Base-by-base conservation (phyloP, 805 yeast genomes). In the Schwanniomyces yamadae region DNA sequence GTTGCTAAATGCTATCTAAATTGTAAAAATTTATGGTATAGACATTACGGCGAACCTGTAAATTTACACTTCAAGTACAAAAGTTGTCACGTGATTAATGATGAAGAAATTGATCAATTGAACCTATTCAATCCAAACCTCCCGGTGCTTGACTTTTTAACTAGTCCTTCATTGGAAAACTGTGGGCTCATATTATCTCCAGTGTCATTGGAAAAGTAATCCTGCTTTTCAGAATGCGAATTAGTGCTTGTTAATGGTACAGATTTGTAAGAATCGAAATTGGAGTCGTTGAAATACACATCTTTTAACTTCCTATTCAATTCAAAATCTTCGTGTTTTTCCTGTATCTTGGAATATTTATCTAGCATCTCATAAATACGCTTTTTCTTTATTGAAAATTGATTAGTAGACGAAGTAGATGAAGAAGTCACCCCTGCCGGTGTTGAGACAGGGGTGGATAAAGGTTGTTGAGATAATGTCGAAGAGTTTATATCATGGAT, bases 351-450 rank as follows among this genome's bases (percentile, higher is more conserved):
- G 23, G 52, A 52, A 39, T 63, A 67, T 35, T 49, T 64, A 28
- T 67, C 73, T n/a, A 64, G 54, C 66, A 67, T 57, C 34, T 67
- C 73, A 33, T 62, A 57, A 10, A 60, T 56, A 23, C 71, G 42
- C 44, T 66, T 67, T 14, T 67, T 48, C 39, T 59, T 63, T 20
- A 63, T 63, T 2, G 69, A 63, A 15, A 63, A 40, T 33, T 61
- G 69, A 37, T 44, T 55, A 33, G 47, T 48, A 13, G 44, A 40
- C 6, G 48, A 27, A 4, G 54, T 37, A 4, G 49, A 37, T 1
- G 59, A 36, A 7, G 50, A 27, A 9, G 55, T 31, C 8, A 49
- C 28, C 1, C 47, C 32, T 1, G 44, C 40, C 1, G 61, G 54
- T 1, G 56, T 51, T 2, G 54, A 38, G 1, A 40, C 48, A 4